phyloP scores from a whole-genome alignment of 768 basidiomycete species.

The Cyclocybe cylindracea region DNA sequence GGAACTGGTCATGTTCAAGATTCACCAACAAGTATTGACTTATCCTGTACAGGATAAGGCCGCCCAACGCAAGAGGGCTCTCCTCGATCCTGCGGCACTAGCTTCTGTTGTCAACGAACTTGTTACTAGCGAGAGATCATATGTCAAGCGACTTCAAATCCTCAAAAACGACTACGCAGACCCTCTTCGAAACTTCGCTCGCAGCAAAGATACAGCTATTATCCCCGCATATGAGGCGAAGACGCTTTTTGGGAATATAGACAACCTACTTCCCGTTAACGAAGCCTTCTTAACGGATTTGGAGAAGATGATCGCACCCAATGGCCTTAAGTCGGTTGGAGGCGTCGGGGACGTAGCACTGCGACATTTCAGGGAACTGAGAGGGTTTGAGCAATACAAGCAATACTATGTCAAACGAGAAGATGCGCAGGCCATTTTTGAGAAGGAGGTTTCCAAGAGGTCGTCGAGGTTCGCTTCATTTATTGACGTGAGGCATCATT shows the following conservation, averaged over 20 bases:
- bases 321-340: constrained; percentile 53
- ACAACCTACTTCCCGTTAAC: constrained; percentile 86
- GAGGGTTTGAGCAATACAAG: constrained; percentile 89
- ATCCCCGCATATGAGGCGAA: constrained; percentile 91
- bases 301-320: constrained; percentile 73
- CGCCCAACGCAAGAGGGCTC: constrained; percentile 55
- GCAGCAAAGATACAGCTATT: constrained; percentile 82
- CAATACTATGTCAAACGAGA: constrained; percentile 92
- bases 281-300: constrained; percentile 83
- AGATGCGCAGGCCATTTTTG: constrained; percentile 88
- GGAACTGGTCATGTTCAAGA: no score
- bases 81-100: constrained; percentile 66
- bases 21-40: no score
- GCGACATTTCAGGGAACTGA: constrained; percentile 80
- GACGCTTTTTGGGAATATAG: constrained; percentile 92
- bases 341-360: constrained; percentile 85
- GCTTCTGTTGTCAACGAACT: constrained; percentile 83
- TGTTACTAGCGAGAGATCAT: constrained; percentile 85
- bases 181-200: constrained; percentile 84
- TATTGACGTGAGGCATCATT: constrained; percentile 67
- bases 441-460: constrained; percentile 77
- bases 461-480: constrained; percentile 82
- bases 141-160: constrained; percentile 78
- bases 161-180: constrained; percentile 90
- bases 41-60: constrained; percentile 32